Base-by-base conservation (phyloP, 2,329 filamentous ascomycete genomes). In the Scolecobasidium constrictum region DNA sequence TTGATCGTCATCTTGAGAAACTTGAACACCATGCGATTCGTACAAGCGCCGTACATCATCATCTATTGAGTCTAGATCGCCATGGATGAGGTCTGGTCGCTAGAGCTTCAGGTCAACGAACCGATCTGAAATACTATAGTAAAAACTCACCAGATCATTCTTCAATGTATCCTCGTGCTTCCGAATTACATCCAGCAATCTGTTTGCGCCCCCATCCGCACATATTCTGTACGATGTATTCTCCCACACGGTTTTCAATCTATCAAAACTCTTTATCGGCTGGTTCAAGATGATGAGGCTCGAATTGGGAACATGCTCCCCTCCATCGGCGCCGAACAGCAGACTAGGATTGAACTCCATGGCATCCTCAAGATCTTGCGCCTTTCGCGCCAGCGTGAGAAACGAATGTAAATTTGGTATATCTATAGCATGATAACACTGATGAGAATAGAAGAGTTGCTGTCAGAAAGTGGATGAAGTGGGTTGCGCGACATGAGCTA, bases 201-300 rank as follows among this genome's bases (percentile, higher is more conserved):
- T 73, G 56, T 96, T 94, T 36, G 88, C 88, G 18, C 87, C 92
- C 43, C 88, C 92, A 64, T 98, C 92, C 20, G 87, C 92, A 46
- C 87, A 94, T 42, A 96, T 71, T 18, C 74, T 75, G 47, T 80
- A 72, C 17, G 64, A 66, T 41, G 83, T 81, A 48, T 69, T 65
- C 19, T 55, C 54, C 63, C 68, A 71, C 11, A 73, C 55, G 9
- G 60, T 58, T 21, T 59, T 53, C 48, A 73, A 65, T 67, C 58
- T 72, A 71, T 67, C 22, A 18, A 45, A 37, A 17, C 20, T 57
- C 11, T 51, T 63, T 45, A 82, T 70, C 20, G 75, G 75, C 49
- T 79, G 76, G 51, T 82, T 79, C 15, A 82, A 62, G 35, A 81
- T 63, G 35, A 82, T 53, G 34, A 83, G 59, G 4, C 69, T 71